These are phyloP conservation scores for Acanthamoeba sp. DNA, from an alignment of 208 protist genomes.

Conservation along the genomic window DNA sequence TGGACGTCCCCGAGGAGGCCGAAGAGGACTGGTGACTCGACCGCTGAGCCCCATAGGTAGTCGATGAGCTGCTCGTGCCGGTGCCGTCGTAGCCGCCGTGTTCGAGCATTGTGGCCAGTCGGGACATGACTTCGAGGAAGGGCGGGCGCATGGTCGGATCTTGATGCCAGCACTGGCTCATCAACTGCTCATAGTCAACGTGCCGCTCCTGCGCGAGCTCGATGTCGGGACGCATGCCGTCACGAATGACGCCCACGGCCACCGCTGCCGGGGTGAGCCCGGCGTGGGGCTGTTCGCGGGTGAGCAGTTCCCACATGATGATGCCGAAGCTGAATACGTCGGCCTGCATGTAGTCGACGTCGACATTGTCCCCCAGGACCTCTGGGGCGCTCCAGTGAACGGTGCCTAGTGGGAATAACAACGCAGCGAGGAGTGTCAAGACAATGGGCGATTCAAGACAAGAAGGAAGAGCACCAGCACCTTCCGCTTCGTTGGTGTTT, in stretches of 20 bases:
- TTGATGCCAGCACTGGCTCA: constrained; percentile 54
- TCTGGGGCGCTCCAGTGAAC: constrained; percentile 63
- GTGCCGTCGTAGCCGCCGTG: constrained; percentile 10
- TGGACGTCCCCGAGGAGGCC: background rate
- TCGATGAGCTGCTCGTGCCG: background rate
- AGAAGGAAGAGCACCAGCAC: background rate
- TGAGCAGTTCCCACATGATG: constrained; percentile 64
- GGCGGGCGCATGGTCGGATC: constrained; percentile 61
- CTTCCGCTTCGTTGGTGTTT: background rate
- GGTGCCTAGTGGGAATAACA: background rate
- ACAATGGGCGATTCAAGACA: background rate
- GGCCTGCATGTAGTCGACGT: constrained; percentile 36
- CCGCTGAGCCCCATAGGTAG: background rate
- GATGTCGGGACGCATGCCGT: constrained; percentile 19
- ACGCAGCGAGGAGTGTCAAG: background rate
- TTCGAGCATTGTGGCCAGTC: background rate
- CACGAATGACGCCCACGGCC: constrained; percentile 57
- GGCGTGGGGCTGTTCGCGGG: background rate
- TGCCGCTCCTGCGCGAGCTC: background rate
- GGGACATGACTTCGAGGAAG: constrained; percentile 36
- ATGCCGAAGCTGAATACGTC: constrained; percentile 60
- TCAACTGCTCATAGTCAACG: background rate
- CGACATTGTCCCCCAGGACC: constrained; percentile 7
- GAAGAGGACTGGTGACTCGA: background rate
- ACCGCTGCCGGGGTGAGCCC: constrained; percentile 11